Base-by-base conservation (phyloP, 78 protist species). In the Dictyostelium intermedium region DNA sequence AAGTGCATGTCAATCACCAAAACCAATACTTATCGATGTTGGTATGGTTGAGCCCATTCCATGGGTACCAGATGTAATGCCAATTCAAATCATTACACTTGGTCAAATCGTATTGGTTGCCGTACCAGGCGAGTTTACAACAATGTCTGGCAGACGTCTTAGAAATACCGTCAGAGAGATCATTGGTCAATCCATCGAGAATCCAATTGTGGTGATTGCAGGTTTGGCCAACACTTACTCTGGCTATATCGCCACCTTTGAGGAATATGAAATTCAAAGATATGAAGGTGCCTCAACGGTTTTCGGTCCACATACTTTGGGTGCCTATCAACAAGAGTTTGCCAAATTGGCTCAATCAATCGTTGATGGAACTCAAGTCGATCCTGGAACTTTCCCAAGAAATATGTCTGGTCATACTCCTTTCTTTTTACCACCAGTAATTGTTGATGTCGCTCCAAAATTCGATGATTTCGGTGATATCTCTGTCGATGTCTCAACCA, bases 71-170 rank as follows among this genome's bases (percentile, higher is more conserved):
- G 91, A 84, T 37, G 60, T 91, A 27, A 45, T 96, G 41, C 95
- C 95, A 61, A 35, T 96, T 50, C 97, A 96, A 91, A 81, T 96
- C 72, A 61, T 82, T 35, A 91, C 95, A 78, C 70, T 96, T 23
- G 97, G 97, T 78, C 72, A 96, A n/a, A 43, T 97, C 50, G 93
- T 87, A 78, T 82, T 97, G 69, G 47, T 23, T 20, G 96, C 96
- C 53, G 91, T 97, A 2, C 98, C 98, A 72, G 96, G 93, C 47
- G 98, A 97, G 35, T 94, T 97, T 56, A 92, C 98, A n/a, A 97
- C 97, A 77, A 97, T 97, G 98, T 85, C 97, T 72, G 98, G 98
- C 25, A 83, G 98, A 30, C 82, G 98, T 25, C 60, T 91, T 8
- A 85, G 95, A 43, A 82, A 97, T 20, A 87, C 92, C 5, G 84